Base-by-base conservation (phyloP, 164 flowering plant genomes). In the Echeveria elegans region DNA sequence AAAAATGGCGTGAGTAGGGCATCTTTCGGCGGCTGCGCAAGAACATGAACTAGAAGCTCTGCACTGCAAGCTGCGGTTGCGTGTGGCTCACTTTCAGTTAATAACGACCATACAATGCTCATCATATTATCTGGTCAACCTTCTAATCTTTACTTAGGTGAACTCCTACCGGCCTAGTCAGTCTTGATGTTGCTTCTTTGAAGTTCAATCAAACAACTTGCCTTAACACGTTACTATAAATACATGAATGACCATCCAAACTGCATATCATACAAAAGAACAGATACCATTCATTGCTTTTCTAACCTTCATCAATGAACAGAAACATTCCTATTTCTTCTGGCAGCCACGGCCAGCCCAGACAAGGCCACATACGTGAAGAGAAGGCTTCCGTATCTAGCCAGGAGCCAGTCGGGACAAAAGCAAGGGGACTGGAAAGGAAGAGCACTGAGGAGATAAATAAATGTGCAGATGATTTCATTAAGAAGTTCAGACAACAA, bases 381-480 rank as follows among this genome's bases (percentile, higher is more conserved):
- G 45, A 40, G 45, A 40, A 40, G 15, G 45, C 11, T 40, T 9
- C 15, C 45, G 11, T 40, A 0, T 9, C 45, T 40, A 12, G 45
- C 45, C 63, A 69, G 41, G 66, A 66, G 16, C 43, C 52, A n/a
- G 50, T 24, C 28, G 41, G 21, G 23, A 26, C 60, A 11, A 53
- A 26, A 53, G 31, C 16, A 15, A 77, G 69, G 66, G 72, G 64
- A 75, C 59, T 71, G 18, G 82, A 79, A 76, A 79, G 68, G 48
- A 75, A 71, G 69, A 48, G 79, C 0, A 38, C 83, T 1, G 82
- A 70, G 59, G 92, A 93, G 63, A 77, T 93, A 21, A 73, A 90
- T 65, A 74, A 79, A 68, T 76, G 89, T n/a, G 97, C 94, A 0
- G 94, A 90, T 36, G 86, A 79, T 1, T 88, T 88, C 80, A 88